phyloP scores from a whole-genome alignment of 805 yeast species.

The Ogataea polymorpha region DNA sequence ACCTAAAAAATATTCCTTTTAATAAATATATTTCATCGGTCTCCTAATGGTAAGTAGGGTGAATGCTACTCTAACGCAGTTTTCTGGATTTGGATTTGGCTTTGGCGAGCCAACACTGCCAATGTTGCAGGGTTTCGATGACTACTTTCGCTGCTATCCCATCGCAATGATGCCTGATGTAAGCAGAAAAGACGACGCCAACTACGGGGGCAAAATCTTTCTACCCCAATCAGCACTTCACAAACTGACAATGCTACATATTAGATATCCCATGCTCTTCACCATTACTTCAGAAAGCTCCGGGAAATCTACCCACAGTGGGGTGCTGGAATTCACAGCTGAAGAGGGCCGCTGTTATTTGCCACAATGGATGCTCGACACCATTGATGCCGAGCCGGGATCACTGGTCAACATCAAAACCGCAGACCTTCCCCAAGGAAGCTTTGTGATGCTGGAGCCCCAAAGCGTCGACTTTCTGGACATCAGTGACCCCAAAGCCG shows the following conservation, averaged over 20 bases:
- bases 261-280: constrained; percentile 95
- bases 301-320: constrained; percentile 70
- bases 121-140: constrained; percentile 54
- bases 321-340: constrained; percentile 93
- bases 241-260: constrained; percentile 84
- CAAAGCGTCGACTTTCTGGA: constrained; percentile 92
- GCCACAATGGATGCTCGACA: constrained; percentile 95
- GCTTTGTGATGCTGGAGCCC: constrained; percentile 90
- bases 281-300: constrained; percentile 65
- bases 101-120: constrained; percentile 18
- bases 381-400: constrained; percentile 72
- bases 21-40: not conserved
- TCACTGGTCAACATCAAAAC: constrained; percentile 71
- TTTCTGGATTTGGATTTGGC: constrained; percentile 26
- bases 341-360: constrained; percentile 95
- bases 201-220: constrained; percentile 94
- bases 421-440: constrained; percentile 80
- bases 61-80: constrained; percentile 16
- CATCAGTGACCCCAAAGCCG: constrained; percentile 94
- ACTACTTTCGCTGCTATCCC: constrained; percentile 90
- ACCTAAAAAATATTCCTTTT: not conserved
- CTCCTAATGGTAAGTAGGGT: constrained; percentile 5
- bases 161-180: constrained; percentile 83
- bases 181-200: constrained; percentile 69
- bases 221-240: constrained; percentile 90